Base-by-base conservation (phyloP, 192 early-diverging fungal species). In the Linnemannia elongata region DNA sequence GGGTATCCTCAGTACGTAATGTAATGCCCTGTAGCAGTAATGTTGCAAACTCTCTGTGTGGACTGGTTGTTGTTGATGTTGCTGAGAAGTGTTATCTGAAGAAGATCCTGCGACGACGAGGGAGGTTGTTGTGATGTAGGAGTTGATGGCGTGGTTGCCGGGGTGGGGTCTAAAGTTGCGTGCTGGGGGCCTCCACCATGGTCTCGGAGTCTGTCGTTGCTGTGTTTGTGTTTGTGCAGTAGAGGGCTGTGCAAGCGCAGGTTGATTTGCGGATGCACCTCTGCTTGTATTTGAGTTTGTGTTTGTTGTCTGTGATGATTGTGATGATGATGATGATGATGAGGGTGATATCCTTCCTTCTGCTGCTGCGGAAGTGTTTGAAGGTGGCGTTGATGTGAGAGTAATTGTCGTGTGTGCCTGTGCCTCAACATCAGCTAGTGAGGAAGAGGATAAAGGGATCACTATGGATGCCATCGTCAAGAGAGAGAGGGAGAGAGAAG, bases 181-280 rank as follows among this genome's bases (percentile, higher is more conserved):
- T 20, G 85, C 36, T 20, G 85, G 85, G 22, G 85, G 85, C 33
- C 73, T 17, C 85, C 85, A 87, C 85, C 85, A 87, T n/a, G 85
- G 79, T 20, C 74, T 73, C 9, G 42, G 38, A 1, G 41, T 33
- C n/a, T 27, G 27, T 60, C 17, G 49, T 69, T 78, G 41, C 22
- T 35, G 39, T 49, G 27, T 18, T 15, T 47, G 60, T 33, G n/a
- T 4, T 44, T 13, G 41, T 8, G 63, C 10, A 12, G 47, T 12
- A 10, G 35, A n/a, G 10, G 33, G 47, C n/a, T 39, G 35, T 60
- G 27, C 54, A 33, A 36, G 47, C 15, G 47, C 55, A 39, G 18
- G 36, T 4, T 18, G 27, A 42, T 54, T 60, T 38, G 1, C 33
- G 0, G 74, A 8, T 22, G 35, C 6, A 66, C 0, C 8, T 57